phyloP scores from a whole-genome alignment of 2,329 filamentous ascomycete genomes.

The Beauveria australis region DNA sequence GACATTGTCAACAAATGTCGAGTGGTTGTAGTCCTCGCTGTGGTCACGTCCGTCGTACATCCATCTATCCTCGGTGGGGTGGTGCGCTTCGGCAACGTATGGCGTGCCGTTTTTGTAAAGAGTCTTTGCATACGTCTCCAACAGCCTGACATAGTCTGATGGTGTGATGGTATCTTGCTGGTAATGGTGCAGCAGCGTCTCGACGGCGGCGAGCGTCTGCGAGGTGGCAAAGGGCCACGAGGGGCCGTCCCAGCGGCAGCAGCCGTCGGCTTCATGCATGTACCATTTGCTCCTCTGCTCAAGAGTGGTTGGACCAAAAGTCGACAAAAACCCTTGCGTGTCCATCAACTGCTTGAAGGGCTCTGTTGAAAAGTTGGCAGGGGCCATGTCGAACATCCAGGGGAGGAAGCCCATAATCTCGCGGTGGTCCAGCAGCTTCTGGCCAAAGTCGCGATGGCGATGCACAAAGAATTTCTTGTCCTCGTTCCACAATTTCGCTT shows the following conservation, averaged over 20 bases:
- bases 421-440: conserved; percentile 25
- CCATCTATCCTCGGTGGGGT: conserved; percentile 22
- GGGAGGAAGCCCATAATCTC: conserved; percentile 35
- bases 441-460: conserved; percentile 23
- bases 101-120: conserved; percentile 30
- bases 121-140: conserved; percentile 31
- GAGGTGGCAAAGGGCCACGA: conserved; percentile 37
- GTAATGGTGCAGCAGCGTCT: conserved; percentile 23
- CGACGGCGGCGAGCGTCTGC: conserved; percentile 32
- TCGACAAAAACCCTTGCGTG: conserved; percentile 26
- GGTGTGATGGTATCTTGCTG: conserved; percentile 23
- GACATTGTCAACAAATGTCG: conserved; percentile 36
- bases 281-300: conserved; percentile 33
- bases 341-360: conserved; percentile 13
- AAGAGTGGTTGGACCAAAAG: conserved; percentile 33
- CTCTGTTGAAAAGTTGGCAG: conserved; percentile 20
- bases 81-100: conserved; percentile 36
- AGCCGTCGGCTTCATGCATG: conserved; percentile 17
- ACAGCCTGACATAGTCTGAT: conserved; percentile 28
- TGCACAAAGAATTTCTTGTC: conserved; percentile 31
- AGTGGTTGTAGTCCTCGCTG: conserved; percentile 30
- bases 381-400: conserved; percentile 32
- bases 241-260: conserved; percentile 36
- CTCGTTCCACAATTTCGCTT: conserved; percentile 28
- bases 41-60: conserved; percentile 26